These are phyloP conservation scores for Blastocystis sp. DNA, from an alignment of 352 stramenopile genomes.

Conservation along the genomic window DNA sequence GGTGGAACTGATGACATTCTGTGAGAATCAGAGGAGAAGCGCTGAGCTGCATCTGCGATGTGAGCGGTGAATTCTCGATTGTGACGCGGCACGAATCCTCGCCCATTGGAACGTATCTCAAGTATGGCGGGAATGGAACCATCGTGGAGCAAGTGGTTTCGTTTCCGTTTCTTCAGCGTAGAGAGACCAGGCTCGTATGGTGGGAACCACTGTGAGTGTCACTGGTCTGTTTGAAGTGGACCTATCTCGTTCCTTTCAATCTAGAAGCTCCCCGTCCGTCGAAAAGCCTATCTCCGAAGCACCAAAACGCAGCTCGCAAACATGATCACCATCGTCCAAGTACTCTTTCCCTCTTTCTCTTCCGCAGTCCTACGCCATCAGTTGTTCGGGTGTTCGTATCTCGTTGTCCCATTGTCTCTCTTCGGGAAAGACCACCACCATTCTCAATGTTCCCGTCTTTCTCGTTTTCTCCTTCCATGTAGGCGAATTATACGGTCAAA, in stretches of 20 bases:
- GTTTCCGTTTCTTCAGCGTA: neutral
- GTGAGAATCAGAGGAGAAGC: constrained; percentile 73
- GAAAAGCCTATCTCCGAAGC: constrained; percentile 79
- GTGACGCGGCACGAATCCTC: constrained; percentile 71
- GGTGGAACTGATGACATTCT: constrained; percentile 60
- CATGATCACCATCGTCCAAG: constrained; percentile 79
- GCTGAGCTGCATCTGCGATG: constrained; percentile 82
- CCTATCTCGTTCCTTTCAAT: neutral
- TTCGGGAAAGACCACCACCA: neutral
- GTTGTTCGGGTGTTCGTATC: constrained; percentile 61
- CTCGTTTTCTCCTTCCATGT: neutral
- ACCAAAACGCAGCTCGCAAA: constrained; percentile 83
- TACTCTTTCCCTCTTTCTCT: neutral
- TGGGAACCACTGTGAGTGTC: constrained; percentile 83
- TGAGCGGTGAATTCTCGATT: constrained; percentile 73
- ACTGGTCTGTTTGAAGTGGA: constrained; percentile 75
- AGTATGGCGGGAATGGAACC: constrained; percentile 71
- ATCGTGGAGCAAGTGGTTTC: constrained; percentile 15
- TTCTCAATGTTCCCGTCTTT: constrained; percentile 8
- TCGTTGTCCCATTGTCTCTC: constrained; percentile 59
- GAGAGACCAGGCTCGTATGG: constrained; percentile 61
- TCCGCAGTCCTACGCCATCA: constrained; percentile 63
- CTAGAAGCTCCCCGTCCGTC: constrained; percentile 74
- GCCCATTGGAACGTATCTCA: constrained; percentile 70
- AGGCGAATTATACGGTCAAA: constrained; percentile 47